Evolutionary conservation across 176 grass and related monocot species (phyloP).

Genomic region (Juncus inflexus): DNA sequence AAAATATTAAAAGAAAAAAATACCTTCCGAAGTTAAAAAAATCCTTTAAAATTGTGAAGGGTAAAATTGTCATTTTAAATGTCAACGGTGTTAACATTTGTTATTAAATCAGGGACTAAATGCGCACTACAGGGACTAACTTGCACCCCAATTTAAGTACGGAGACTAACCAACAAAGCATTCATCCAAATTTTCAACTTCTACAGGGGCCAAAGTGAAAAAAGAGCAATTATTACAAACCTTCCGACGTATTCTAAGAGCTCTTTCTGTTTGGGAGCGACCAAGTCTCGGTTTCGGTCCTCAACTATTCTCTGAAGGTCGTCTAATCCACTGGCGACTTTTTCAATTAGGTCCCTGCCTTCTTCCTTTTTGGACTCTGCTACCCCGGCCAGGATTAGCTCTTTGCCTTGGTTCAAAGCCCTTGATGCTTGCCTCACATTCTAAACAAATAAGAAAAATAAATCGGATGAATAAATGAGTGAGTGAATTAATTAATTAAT

Average conservation of each 20-base stretch:
- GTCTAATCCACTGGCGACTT: slow-evolving; percentile 68
- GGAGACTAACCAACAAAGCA: slow-evolving; percentile 83
- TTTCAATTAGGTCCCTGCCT: slow-evolving; percentile 69
- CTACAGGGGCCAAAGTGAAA: neutral
- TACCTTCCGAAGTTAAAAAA: no score
- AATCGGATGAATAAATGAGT: slow-evolving; percentile 3
- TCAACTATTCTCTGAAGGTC: slow-evolving; percentile 80
- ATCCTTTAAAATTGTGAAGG: no score
- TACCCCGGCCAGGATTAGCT: slow-evolving; percentile 66
- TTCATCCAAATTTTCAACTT: slow-evolving; percentile 38
- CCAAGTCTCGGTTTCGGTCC: slow-evolving; percentile 75
- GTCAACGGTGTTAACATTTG: no score
- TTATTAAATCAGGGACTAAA: no score
- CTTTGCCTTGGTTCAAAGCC: slow-evolving; percentile 61
- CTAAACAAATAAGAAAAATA: slow-evolving; percentile 37
- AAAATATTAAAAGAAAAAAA: no score
- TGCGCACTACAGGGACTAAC: no score
- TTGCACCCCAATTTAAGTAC: no score
- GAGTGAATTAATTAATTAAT: neutral
- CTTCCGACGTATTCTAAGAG: slow-evolving; percentile 95
- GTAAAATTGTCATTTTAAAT: no score
- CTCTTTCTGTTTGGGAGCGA: slow-evolving; percentile 93
- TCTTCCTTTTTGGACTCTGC: slow-evolving; percentile 91
- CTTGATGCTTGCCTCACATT: slow-evolving; percentile 91
- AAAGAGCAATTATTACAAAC: slow-evolving; percentile 32